Evolutionary conservation across 116 monocot species (phyloP), one percentile per base, ranked within the genome.

Genomic region (Papilionanthe hybrid): DNA sequence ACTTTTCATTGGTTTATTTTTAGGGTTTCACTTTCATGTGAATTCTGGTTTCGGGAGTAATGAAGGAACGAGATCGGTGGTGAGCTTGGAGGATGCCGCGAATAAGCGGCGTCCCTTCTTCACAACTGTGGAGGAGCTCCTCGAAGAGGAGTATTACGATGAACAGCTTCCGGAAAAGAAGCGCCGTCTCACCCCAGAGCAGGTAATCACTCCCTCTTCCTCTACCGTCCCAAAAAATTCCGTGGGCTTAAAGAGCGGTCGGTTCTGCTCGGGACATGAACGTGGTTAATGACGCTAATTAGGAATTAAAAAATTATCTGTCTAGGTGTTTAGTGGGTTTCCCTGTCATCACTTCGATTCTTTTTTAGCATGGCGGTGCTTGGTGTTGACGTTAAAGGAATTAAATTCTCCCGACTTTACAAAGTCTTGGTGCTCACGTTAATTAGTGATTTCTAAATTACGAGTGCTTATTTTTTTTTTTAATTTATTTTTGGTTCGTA

Each of bases 101-200:
- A 78, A 74, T 22, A 84, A 83, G 66, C 84, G 87, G 63, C 84
- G 92, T 60, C 82, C 89, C 30, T 90, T 94, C 81, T 86, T 88
- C 68, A 88, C 86, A 81, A 81, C 87, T 8, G 72, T 80, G 23
- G 93, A 91, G 25, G 89, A 91, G 28, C 79, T 87, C 10, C 79
- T 88, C 20, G 82, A 86, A 42, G 90, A 88, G 72, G 95, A 92
- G 22, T 88, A 93, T 84, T 89, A 91, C 81, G 96, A 96, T 72
- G 89, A 90, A 81, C 89, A 88, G 67, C 85, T 83, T 4, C 90
- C 90, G 55, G 95, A 95, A 76, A 95, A 92, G 84, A 95, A 95
- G 83, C 92, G 95, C 72, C 95, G 95, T 78, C 95, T 95, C 76
- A 91, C 89, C 23, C 82, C 95, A 1, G 92, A 95, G 68, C 95